Evolutionary conservation across 768 basidiomycete species (phyloP), one percentile per base, ranked within the genome.

Genomic region (Kwoniella botswanensis): DNA sequence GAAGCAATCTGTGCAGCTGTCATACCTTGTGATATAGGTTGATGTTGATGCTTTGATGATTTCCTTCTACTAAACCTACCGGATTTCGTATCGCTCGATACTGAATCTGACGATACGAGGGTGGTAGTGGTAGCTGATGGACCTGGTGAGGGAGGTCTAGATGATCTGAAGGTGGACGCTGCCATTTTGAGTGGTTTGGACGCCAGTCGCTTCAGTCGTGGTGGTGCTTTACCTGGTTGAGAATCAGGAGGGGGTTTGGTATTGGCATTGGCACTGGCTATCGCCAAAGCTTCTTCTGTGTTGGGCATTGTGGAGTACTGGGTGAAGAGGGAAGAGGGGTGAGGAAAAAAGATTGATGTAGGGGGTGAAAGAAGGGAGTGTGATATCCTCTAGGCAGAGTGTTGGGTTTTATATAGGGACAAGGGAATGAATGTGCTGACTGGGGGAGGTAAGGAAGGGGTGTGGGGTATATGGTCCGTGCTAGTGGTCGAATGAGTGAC

Each of bases 171-270:
- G 10, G 79, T 76, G 18, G 79, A 79, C 44, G 76, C 77, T 12
- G 77, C 81, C 24, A 82, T 73, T 63, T 74, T 80, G 64, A 82
- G 77, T 5, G 81, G 81, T 74, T 79, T 80, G 11, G 76, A 63
- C 7, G 81, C 81, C 4, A 82, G 64, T 59, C 79, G 64, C 22
- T 63, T 65, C 18, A 80, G 64, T 3, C 69, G 60, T 4, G 76
- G 74, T 24, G 75, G 70, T 11, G 35, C 59, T 53, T 56, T 54
- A 24, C 18, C 46, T 61, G 59, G 21, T 55, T 12, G n/a, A 21
- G 11, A 15, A 7, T 59, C 57, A 18, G 29, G 11, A 56, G 55
- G 24, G 22, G 59, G 42, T 26, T 54, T 62, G 55, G 22, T 44
- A 24, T 50, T 61, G 26, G 63, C 41, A 18, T 22, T 46, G 21